Percentiles rank a stretch among this genome's conserved stretches.
Evolutionary conservation across 192 early-diverging fungal species (phyloP).

Genomic region (Umbelopsis sp.): DNA sequence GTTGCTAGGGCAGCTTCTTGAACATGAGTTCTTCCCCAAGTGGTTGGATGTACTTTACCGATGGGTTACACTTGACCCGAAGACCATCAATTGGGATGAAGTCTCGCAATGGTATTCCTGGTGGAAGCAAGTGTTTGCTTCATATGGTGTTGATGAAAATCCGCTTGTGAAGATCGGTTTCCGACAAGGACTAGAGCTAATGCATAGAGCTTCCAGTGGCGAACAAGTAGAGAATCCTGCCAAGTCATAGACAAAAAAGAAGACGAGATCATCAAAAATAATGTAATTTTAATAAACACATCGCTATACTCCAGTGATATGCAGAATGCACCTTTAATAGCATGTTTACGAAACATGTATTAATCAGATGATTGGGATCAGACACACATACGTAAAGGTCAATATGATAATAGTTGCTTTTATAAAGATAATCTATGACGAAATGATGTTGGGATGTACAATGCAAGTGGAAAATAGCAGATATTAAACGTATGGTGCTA

Average conservation of each 20-base stretch:
- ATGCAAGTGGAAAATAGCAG: constrained; percentile 11
- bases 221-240: constrained; percentile 18
- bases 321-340: too few species aligned
- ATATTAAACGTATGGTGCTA: background rate
- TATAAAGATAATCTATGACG: constrained; percentile 5
- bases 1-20: constrained; percentile 61
- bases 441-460: constrained; percentile 18
- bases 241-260: background rate
- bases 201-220: constrained; percentile 50
- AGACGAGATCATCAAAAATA: too few species aligned
- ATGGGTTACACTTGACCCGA: constrained; percentile 59
- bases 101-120: constrained; percentile 69
- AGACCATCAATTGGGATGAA: constrained; percentile 60
- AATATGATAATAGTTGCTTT: background rate
- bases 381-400: background rate
- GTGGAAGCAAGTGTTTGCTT: constrained; percentile 62
- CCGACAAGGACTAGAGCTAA: constrained; percentile 71
- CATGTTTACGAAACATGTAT: too few species aligned
- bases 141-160: constrained; percentile 25
- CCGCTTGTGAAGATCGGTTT: constrained; percentile 58
- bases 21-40: constrained; percentile 80
- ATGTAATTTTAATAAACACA: too few species aligned
- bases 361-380: background rate
- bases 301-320: too few species aligned
- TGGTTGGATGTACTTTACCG: constrained; percentile 72